These are phyloP conservation scores for Aspergillus fructus DNA, from an alignment of 2,329 filamentous ascomycete species.

Conservation along the genomic window DNA sequence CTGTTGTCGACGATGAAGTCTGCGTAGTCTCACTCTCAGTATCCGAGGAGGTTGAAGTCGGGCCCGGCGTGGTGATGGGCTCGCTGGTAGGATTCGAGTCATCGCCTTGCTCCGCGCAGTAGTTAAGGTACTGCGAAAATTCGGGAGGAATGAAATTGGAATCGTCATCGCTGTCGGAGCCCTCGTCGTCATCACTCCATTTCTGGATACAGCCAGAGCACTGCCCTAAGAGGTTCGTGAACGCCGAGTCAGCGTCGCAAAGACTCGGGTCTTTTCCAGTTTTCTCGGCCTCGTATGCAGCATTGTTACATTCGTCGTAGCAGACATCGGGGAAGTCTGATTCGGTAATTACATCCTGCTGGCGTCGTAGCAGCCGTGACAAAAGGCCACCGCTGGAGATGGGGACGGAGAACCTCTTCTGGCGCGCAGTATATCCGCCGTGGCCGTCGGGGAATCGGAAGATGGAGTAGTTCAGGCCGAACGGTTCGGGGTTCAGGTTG, in stretches of 20 bases:
- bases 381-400: too few species aligned
- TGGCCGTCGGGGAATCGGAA: conserved; percentile 46
- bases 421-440: conserved; percentile 9
- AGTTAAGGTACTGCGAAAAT: background rate
- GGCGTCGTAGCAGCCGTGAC: too few species aligned
- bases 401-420: background rate
- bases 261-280: conserved; percentile 46
- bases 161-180: background rate
- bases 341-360: background rate
- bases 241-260: conserved; percentile 15
- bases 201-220: background rate
- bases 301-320: conserved; percentile 54
- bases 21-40: background rate
- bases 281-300: conserved; percentile 46
- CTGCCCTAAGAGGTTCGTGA: conserved; percentile 1
- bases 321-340: conserved; percentile 47
- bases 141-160: background rate
- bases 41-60: background rate
- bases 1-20: background rate
- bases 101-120: background rate
- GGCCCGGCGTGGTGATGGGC: background rate
- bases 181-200: background rate
- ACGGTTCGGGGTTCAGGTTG: conserved; percentile 60
- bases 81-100: background rate
- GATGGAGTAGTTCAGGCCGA: conserved; percentile 63